Evolutionary conservation across 164 flowering plant genomes (phyloP), one percentile per base, ranked within the genome.

Genomic region (Vitis vinifera): DNA sequence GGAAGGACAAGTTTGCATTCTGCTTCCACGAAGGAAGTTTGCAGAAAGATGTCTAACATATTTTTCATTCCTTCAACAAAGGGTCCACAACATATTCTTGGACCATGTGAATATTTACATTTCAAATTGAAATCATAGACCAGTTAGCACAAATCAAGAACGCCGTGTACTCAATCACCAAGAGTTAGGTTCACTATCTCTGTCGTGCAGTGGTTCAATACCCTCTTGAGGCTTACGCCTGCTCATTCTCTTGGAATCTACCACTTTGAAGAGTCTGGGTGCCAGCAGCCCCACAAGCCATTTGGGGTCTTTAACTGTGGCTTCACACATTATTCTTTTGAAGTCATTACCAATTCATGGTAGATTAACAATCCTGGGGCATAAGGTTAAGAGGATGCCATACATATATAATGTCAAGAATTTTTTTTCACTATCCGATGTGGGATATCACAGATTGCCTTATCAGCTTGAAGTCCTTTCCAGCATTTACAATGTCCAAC

Each of bases 291-390:
- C 75, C 2, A 71, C 75, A 17, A 71, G 74, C 78, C 78, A 75
- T 55, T 75, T 71, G 30, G 78, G 74, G 37, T 71, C 71, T 30
- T 71, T 62, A 9, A 63, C 71, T 0, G 71, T 75, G 51, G 66
- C 71, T 31, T 70, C 63, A 14, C 64, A 62, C 76, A 74, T 74
- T 44, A 50, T 89, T 89, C 67, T 87, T 87, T 89, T 0, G 89
- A 87, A 8, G 93, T 89, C 93, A 89, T 89, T 5, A 85, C 92
- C 52, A 87, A 77, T 73, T 89, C 92, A 64, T 88, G 79, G 79
- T 88, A 84, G 12, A 87, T 84, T 16, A 88, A 89, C 90, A 88
- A 87, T 47, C 83, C 89, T 10, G 88, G 93, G 93, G 68, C 85
- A 87, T 23, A 23, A 23, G 27, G 27, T 23, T 23, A 23, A 37